Conservation (phyloP, 805 yeast genomes). For the Wickerhamiella dianesei region DNA sequence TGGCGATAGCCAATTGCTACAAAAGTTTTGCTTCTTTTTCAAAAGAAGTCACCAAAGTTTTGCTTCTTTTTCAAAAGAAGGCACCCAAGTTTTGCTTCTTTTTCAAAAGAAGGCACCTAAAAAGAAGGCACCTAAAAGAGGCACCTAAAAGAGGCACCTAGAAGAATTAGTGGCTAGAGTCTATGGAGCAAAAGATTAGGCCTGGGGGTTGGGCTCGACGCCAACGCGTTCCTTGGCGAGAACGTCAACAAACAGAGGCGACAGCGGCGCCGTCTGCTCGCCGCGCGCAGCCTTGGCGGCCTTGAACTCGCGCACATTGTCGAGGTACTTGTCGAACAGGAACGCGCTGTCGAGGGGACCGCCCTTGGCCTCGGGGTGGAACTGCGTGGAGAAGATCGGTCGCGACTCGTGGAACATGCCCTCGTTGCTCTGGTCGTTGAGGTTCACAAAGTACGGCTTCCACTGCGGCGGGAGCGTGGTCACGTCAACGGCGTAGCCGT, state of each 20-base stretch:
- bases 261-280: slow-evolving; percentile 28
- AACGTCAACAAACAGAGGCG: slow-evolving; percentile 30
- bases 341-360: slow-evolving; percentile 92
- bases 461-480: slow-evolving; percentile 59
- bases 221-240: slow-evolving; percentile 32
- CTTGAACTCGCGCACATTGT: slow-evolving; percentile 48
- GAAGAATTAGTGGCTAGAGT: not conserved
- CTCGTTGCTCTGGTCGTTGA: slow-evolving; percentile 92
- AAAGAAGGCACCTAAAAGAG: too few species aligned
- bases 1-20: too few species aligned
- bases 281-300: slow-evolving; percentile 31
- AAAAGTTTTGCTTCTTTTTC: too few species aligned
- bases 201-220: slow-evolving; percentile 28
- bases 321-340: slow-evolving; percentile 81
- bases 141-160: too few species aligned
- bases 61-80: too few species aligned
- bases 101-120: too few species aligned
- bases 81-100: too few species aligned
- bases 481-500: slow-evolving; percentile 93
- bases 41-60: too few species aligned
- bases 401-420: slow-evolving; percentile 83
- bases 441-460: slow-evolving; percentile 79
- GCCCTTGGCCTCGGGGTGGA: slow-evolving; percentile 99
- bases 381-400: slow-evolving; percentile 94
- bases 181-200: slow-evolving; percentile 7